Evolutionary conservation across 2,329 filamentous ascomycete species (phyloP).

Genomic region (Daldinia eschscholtzii): DNA sequence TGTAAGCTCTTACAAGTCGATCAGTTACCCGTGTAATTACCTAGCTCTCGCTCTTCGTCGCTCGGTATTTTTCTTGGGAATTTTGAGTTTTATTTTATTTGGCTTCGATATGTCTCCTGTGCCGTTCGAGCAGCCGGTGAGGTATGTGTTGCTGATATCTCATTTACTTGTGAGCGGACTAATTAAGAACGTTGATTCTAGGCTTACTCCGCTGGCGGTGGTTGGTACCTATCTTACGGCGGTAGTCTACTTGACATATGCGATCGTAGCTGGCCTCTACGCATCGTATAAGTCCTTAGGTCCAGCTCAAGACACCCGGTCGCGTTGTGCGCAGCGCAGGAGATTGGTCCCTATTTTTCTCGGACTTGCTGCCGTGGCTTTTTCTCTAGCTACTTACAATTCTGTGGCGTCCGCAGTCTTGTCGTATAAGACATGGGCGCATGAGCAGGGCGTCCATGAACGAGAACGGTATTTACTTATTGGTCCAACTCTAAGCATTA

Average conservation of each 20-base stretch:
- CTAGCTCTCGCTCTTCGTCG: constrained; percentile 8
- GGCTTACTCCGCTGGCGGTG: constrained; percentile 52
- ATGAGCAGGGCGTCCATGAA: constrained; percentile 53
- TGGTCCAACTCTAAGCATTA: not conserved
- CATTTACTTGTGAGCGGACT: not conserved
- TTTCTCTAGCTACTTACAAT: constrained; percentile 51
- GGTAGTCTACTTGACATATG: constrained; percentile 52
- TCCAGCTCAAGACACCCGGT: constrained; percentile 55
- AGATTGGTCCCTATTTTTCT: constrained; percentile 54
- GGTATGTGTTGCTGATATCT: constrained; percentile 37
- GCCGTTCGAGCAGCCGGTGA: constrained; percentile 48
- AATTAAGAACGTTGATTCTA: constrained; percentile 40
- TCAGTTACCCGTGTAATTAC: not conserved
- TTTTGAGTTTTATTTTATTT: not conserved
- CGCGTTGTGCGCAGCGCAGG: constrained; percentile 52
- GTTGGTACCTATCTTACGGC: constrained; percentile 49
- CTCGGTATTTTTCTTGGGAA: not conserved
- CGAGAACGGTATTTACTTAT: constrained; percentile 48
- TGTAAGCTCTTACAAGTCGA: not conserved
- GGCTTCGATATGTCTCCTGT: constrained; percentile 49
- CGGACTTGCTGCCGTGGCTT: constrained; percentile 50
- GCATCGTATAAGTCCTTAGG: constrained; percentile 53
- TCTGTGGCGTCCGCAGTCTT: constrained; percentile 50
- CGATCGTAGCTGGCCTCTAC: constrained; percentile 52
- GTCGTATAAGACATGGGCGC: constrained; percentile 57